Base-by-base conservation (phyloP, 2,329 filamentous ascomycete species). In the Furcasterigmium furcatum region DNA sequence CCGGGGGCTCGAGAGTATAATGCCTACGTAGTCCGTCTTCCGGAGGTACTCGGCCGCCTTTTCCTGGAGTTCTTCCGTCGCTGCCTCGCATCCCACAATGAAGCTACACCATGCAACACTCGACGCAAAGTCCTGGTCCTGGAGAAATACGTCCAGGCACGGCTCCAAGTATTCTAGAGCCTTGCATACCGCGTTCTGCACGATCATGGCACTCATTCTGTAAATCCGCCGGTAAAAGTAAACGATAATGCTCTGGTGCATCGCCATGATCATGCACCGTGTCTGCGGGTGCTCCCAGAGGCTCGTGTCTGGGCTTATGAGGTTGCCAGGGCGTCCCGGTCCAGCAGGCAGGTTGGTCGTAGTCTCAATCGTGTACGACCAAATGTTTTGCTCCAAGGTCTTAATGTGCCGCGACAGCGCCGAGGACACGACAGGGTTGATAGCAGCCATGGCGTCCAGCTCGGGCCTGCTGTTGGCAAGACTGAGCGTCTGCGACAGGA, bases 211-310 rank as follows among this genome's bases (percentile, higher is more conserved):
- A 25, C 68, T 66, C 24, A 70, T 49, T 24, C 67, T 56, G 49
- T 67, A 63, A 2, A 74, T 65, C 5, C 69, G 57, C 2, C 71
- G 61, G 48, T 74, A 72, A 40, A 74, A 74, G 51, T 70, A 73
- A 4, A 74, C 71, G 5, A 66, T 55, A 10, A 73, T 49, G 1
- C 70, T 68, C 27, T 70, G 61, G 9, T 70, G 66, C 45, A 74
- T 66, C 8, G 69, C 69, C 0, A 61, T 50, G 1, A 66, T 54
- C 58, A 69, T 58, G 30, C 53, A 57, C 9, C 59, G 52, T 14
- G 58, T 49, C n/a, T 58, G 38, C 1, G 53, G 53, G 9, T 52
- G 48, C 21, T 53, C 47, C 2, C 43, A 39, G 10, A 50, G 46
- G 3, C 27, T 38, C 3, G 43, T 30, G n/a, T 30, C 34, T 4